Percentiles rank a stretch among this genome's conserved stretches.
Conservation (phyloP, 139 green algal species). For the Picochlorum sp. region DNA sequence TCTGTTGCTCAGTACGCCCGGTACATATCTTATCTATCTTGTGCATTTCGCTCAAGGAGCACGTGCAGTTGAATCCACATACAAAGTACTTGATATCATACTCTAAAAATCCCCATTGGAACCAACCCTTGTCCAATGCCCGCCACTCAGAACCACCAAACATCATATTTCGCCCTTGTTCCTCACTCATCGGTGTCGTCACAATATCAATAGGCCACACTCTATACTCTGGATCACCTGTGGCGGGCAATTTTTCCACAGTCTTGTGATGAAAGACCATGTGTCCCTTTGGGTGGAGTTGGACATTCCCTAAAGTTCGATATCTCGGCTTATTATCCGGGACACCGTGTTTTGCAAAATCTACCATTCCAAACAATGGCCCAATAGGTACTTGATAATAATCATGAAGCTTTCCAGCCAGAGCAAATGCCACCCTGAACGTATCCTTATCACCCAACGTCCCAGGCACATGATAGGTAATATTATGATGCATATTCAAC, state of each 20-base stretch:
- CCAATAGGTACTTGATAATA: background rate
- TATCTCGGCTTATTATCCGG: background rate
- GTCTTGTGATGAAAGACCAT: constrained; percentile 3
- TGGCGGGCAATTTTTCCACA: background rate
- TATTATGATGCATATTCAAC: constrained; percentile 24
- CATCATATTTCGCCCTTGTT: background rate
- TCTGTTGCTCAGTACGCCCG: background rate
- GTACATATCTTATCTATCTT: constrained; percentile 2
- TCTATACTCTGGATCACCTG: background rate
- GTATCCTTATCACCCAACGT: constrained; percentile 36
- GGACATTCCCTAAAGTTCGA: background rate
- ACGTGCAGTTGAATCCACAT: background rate
- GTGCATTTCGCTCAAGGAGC: background rate
- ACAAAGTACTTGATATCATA: background rate
- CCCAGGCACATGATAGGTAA: constrained; percentile 10
- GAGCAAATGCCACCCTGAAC: constrained; percentile 28
- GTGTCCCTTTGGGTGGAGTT: background rate
- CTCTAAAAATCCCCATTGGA: background rate
- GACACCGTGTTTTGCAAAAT: background rate
- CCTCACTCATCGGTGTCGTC: background rate
- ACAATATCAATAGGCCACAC: background rate
- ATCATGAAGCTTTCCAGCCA: constrained; percentile 15
- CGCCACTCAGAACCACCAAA: background rate
- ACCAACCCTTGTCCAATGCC: background rate
- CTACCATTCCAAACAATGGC: background rate